phyloP scores from a whole-genome alignment of 495 filamentous ascomycete genomes.

The Xylaria grammica region DNA sequence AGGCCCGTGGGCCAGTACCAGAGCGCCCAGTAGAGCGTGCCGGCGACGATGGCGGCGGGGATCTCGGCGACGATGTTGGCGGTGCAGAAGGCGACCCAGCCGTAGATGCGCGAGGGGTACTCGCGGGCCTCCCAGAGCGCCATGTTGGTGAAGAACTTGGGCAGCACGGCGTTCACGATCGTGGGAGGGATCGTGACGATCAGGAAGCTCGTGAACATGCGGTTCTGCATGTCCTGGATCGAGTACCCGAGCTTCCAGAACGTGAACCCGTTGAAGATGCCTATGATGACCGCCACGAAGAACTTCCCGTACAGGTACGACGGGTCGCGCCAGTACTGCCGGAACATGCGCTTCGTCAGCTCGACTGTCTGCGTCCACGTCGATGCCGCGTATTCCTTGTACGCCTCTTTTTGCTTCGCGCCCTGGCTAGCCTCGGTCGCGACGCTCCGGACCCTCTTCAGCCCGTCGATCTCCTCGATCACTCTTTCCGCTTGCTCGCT shows the following conservation, averaged over 20 bases:
- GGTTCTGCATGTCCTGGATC: conserved; percentile 75
- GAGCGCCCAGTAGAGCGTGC: conserved; percentile 70
- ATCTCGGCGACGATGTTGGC: conserved; percentile 79
- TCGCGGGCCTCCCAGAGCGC: conserved; percentile 78
- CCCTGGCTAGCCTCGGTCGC: conserved; percentile 41
- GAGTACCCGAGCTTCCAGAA: conserved; percentile 76
- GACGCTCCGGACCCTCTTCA: conserved; percentile 51
- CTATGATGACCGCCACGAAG: conserved; percentile 59
- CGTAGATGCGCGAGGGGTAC: conserved; percentile 77
- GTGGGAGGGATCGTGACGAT: conserved; percentile 77
- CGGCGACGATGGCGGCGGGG: conserved; percentile 68
- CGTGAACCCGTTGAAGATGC: conserved; percentile 84
- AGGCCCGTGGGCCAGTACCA: conserved; percentile 85
- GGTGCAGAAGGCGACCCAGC: conserved; percentile 81
- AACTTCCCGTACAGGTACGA: conserved; percentile 73
- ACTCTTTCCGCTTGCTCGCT: conserved; percentile 69
- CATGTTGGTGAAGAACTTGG: conserved; percentile 82
- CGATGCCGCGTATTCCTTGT: conserved; percentile 45
- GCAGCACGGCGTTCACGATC: conserved; percentile 74
- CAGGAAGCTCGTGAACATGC: conserved; percentile 78
- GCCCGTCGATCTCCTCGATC: conserved; percentile 70
- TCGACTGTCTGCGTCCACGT: conserved; percentile 48
- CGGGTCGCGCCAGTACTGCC: conserved; percentile 80
- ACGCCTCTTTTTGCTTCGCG: conserved; percentile 8
- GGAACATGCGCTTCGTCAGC: conserved; percentile 67